Evolutionary conservation across 2,329 filamentous ascomycete genomes (phyloP).

Genomic region (Fusarium lyarnte): DNA sequence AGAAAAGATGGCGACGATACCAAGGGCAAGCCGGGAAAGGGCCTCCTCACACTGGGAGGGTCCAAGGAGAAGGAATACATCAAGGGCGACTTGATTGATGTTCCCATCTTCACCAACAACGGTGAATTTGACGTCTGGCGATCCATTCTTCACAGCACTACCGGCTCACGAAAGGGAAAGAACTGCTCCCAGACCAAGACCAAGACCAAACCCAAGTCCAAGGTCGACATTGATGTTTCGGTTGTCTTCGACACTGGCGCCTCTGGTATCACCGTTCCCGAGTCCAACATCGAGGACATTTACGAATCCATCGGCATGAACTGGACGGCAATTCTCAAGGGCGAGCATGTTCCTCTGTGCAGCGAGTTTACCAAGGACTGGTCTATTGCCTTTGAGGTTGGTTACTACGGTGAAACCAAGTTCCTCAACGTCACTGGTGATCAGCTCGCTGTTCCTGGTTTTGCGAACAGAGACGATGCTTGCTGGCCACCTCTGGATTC

Average conservation of each 20-base stretch:
- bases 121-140: conserved; percentile 52
- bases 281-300: conserved; percentile 36
- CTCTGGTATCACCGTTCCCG: conserved; percentile 41
- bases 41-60: conserved; percentile 47
- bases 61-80: conserved; percentile 46
- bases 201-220: too few relatives aligned
- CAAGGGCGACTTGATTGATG: conserved; percentile 32
- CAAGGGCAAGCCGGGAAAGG: conserved; percentile 32
- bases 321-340: conserved; percentile 44
- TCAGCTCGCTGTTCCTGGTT: conserved; percentile 46
- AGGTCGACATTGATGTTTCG: conserved; percentile 1
- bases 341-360: conserved; percentile 46
- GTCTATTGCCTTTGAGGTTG: conserved; percentile 46
- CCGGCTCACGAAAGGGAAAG: conserved; percentile 13
- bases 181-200: conserved; percentile 26
- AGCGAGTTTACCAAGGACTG: conserved; percentile 50
- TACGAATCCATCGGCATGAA: conserved; percentile 51
- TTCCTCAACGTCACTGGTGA: conserved; percentile 47
- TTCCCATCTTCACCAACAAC: conserved; percentile 28
- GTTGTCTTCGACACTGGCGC: conserved; percentile 49
- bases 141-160: conserved; percentile 7
- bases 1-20: conserved; percentile 6
- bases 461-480: conserved; percentile 46
- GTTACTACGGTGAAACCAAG: conserved; percentile 25
- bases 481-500: conserved; percentile 50